Conservation (phyloP, 352 stramenopile species). For the Phytophthora vignae region DNA sequence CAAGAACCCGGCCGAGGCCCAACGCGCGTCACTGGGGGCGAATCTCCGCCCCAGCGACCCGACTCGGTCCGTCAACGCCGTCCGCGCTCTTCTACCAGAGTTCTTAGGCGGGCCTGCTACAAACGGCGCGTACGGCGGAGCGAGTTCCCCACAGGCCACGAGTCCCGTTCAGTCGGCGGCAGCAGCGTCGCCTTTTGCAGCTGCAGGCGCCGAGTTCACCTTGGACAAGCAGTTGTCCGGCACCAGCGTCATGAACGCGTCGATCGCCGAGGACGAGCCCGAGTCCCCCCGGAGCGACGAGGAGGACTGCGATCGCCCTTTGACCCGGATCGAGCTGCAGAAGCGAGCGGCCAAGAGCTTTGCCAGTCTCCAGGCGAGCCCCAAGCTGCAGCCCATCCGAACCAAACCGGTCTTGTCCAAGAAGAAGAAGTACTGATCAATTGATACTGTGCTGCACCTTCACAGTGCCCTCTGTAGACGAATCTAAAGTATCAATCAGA, state of each 20-base stretch:
- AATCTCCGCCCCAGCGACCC: constrained; percentile 77
- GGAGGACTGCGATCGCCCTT: constrained; percentile 66
- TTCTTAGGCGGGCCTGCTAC: constrained; percentile 25
- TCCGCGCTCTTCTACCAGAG: constrained; percentile 55
- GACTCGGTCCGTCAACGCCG: constrained; percentile 58
- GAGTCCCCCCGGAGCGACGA: constrained; percentile 61
- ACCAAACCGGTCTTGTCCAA: constrained; percentile 36
- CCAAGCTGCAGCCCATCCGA: constrained; percentile 54
- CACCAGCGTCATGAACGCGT: constrained; percentile 37
- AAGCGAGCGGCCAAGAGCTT: constrained; percentile 63
- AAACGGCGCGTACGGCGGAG: constrained; percentile 12
- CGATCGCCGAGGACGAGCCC: constrained; percentile 60
- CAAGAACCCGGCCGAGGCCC: constrained; percentile 68
- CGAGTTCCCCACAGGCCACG: constrained; percentile 16
- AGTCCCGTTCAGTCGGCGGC: constrained; percentile 11
- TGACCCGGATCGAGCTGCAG: constrained; percentile 73
- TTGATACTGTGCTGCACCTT: background rate
- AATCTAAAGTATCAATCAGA: too few relatives aligned
- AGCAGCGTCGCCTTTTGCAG: constrained; percentile 1
- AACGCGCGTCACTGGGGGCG: constrained; percentile 63
- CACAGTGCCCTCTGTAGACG: background rate
- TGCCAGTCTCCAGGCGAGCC: constrained; percentile 52
- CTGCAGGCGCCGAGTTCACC: constrained; percentile 12
- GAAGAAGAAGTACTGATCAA: constrained; percentile 51
- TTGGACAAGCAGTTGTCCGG: constrained; percentile 16